Percentiles rank a stretch among this genome's conserved stretches.
Conservation (phyloP, 2,329 filamentous ascomycete species). For the Apiospora aurea region DNA sequence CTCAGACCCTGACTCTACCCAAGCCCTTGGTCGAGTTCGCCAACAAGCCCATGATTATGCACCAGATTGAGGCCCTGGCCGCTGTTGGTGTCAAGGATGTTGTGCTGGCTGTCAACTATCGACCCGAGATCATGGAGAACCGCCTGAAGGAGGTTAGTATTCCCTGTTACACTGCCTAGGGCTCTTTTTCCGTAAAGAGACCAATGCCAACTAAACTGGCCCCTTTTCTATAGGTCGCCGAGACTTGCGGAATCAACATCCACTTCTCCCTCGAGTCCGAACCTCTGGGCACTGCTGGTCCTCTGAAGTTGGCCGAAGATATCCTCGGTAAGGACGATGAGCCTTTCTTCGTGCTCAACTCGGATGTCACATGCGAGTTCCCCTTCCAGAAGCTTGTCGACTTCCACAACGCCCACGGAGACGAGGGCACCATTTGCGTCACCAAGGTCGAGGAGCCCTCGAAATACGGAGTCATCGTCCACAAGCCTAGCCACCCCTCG, state of each 20-base stretch:
- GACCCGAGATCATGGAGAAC: slow-evolving; percentile 96
- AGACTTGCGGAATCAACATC: slow-evolving; percentile 92
- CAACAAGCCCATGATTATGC: slow-evolving; percentile 99
- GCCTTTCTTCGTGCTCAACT: slow-evolving; percentile 98
- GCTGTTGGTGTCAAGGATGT: slow-evolving; percentile 96
- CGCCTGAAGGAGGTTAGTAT: slow-evolving; percentile 81
- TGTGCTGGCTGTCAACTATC: slow-evolving; percentile 97
- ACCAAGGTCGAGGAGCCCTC: slow-evolving; percentile 99
- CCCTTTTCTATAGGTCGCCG: slow-evolving; percentile 71
- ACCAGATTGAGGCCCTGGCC: slow-evolving; percentile 95
- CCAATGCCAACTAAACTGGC: slow-evolving; percentile 26
- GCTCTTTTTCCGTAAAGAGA: too few species aligned
- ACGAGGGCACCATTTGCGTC: slow-evolving; percentile 97
- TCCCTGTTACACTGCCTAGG: not conserved
- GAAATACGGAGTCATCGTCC: slow-evolving; percentile 98
- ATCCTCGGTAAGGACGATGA: slow-evolving; percentile 91
- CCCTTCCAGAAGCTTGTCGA: slow-evolving; percentile 88
- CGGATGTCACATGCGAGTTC: slow-evolving; percentile 97
- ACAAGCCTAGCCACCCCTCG: slow-evolving; percentile 90
- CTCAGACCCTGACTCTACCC: slow-evolving; percentile 90
- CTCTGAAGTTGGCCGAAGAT: slow-evolving; percentile 92
- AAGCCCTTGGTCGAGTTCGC: slow-evolving; percentile 98
- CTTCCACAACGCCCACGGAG: slow-evolving; percentile 92
- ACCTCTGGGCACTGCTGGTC: slow-evolving; percentile 92
- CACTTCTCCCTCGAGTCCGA: slow-evolving; percentile 97